phyloP scores from a whole-genome alignment of 2,329 filamentous ascomycete species.

The Aspergillus ruber region DNA sequence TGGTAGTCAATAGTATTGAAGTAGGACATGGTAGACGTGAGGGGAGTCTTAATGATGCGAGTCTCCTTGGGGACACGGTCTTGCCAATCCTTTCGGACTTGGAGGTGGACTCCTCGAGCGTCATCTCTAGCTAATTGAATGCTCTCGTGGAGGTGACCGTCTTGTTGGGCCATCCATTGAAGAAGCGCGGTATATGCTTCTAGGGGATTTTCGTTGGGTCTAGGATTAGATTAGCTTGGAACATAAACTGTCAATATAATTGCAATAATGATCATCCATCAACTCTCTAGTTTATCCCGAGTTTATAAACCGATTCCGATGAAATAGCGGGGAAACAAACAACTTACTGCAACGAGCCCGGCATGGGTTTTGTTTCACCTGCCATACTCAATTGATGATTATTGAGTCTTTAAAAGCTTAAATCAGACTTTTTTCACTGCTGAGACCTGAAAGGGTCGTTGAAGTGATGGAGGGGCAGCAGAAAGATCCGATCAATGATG shows the following conservation, averaged over 20 bases:
- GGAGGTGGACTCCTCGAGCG: conserved; percentile 29
- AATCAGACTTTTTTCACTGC: too few relatives aligned
- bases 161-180: conserved; percentile 27
- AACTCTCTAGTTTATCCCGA: too few relatives aligned
- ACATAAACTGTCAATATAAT: background rate
- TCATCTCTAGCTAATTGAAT: conserved; percentile 29
- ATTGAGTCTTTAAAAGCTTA: too few relatives aligned
- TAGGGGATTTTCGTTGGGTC: conserved; percentile 8
- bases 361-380: too few relatives aligned
- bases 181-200: conserved; percentile 23
- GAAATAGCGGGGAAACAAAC: too few relatives aligned
- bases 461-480: too few relatives aligned
- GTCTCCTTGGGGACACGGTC: conserved; percentile 22
- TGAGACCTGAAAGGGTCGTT: too few relatives aligned
- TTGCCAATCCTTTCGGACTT: conserved; percentile 24
- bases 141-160: conserved; percentile 26
- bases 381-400: too few relatives aligned
- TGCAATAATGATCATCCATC: background rate
- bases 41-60: conserved; percentile 29
- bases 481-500: conserved; percentile 1
- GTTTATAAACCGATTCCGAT: too few relatives aligned
- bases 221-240: background rate
- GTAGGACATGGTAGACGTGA: conserved; percentile 31
- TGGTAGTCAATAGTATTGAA: conserved; percentile 28
- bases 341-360: too few relatives aligned